Evolutionary conservation across 164 flowering plant genomes (phyloP).

Genomic region (Dillenia turbinata): DNA sequence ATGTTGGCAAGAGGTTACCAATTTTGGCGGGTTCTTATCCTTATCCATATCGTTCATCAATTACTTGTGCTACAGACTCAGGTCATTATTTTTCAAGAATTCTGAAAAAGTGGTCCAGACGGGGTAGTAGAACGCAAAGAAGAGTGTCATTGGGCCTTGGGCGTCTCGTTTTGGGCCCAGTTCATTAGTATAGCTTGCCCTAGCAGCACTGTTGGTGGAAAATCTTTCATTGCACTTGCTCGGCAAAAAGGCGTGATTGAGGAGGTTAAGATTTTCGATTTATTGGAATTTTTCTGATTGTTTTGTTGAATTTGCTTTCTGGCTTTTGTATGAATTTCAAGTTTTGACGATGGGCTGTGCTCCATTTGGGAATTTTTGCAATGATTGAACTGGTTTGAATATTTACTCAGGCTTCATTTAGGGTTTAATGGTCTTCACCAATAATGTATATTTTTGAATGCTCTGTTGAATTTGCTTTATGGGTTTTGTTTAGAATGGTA

Average conservation of each 20-base stretch:
- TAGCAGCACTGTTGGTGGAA: slow-evolving; percentile 25
- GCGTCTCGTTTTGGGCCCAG: slow-evolving; percentile 49
- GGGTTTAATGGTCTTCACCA: too few species aligned
- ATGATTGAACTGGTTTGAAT: too few species aligned
- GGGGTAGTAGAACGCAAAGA: slow-evolving; percentile 24
- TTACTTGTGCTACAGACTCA: not conserved
- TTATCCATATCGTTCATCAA: not conserved
- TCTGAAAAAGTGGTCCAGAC: slow-evolving; percentile 11
- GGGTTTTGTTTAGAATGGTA: too few species aligned
- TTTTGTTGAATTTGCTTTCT: too few species aligned
- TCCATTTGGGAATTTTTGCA: too few species aligned
- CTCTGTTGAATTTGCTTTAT: too few species aligned
- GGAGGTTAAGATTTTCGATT: slow-evolving; percentile 30
- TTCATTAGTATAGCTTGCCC: slow-evolving; percentile 41
- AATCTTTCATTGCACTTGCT: slow-evolving; percentile 62
- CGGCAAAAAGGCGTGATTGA: slow-evolving; percentile 44
- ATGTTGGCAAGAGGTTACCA: not conserved
- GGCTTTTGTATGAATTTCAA: too few species aligned
- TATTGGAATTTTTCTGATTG: too few species aligned
- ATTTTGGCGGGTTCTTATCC: slow-evolving; percentile 4
- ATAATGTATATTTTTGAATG: too few species aligned
- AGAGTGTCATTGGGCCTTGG: slow-evolving; percentile 59
- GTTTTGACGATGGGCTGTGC: too few species aligned
- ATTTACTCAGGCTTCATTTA: too few species aligned
- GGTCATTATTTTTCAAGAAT: slow-evolving; percentile 3